Percentiles rank a stretch among this genome's conserved stretches.
Conservation (phyloP, 768 basidiomycete genomes). For the Mycena galericulata region DNA sequence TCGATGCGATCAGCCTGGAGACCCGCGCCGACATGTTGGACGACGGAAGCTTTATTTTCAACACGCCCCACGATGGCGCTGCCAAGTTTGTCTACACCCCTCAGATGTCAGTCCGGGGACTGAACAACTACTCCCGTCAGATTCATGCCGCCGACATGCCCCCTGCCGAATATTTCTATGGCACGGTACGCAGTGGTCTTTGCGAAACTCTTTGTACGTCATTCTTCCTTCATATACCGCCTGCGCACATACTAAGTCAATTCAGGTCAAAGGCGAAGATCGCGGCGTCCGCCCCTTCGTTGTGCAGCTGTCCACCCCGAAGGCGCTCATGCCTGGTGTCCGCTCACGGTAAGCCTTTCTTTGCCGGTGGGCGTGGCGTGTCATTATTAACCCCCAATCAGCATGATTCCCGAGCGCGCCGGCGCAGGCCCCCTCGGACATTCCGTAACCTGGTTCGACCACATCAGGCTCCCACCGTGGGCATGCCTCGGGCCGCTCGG, state of each 20-base stretch:
- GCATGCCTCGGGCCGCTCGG: background rate
- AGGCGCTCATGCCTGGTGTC: background rate
- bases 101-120: too few relatives aligned
- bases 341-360: background rate
- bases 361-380: too few relatives aligned
- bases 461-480: slow-evolving; percentile 1
- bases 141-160: slow-evolving; percentile 13
- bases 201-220: slow-evolving; percentile 6
- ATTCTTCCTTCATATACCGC: background rate
- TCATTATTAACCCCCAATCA: background rate
- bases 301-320: background rate
- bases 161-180: slow-evolving; percentile 3
- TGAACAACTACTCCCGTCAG: background rate
- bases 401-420: background rate
- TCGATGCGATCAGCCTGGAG: slow-evolving; percentile 41
- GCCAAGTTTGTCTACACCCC: slow-evolving; percentile 17
- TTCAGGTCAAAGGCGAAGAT: background rate
- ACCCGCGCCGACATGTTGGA: slow-evolving; percentile 47
- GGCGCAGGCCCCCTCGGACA: background rate
- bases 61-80: slow-evolving; percentile 24
- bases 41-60: slow-evolving; percentile 42
- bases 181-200: background rate
- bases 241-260: background rate
- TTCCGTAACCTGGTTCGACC: slow-evolving; percentile 9
- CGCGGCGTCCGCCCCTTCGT: slow-evolving; percentile 1